Evolutionary conservation across 1,284 basidiomycete genomes (phyloP).

Genomic region (Phylloporus sp.): DNA sequence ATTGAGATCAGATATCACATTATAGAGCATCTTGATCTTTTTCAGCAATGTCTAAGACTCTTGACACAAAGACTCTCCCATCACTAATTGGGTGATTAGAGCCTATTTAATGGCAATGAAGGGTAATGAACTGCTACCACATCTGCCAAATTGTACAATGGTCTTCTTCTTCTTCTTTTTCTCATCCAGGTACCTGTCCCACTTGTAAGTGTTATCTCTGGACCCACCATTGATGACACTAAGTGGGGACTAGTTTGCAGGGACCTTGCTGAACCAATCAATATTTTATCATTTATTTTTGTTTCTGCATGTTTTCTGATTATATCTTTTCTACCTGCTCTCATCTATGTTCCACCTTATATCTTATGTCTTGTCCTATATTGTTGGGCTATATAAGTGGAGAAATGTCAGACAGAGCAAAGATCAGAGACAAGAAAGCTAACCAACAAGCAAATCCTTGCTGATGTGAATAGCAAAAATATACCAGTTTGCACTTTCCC

Average conservation of each 20-base stretch:
- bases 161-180: slow-evolving; percentile 1
- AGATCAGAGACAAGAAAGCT: neutral
- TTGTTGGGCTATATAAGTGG: neutral
- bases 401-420: neutral
- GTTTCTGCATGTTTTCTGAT: neutral
- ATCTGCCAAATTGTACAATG: slow-evolving; percentile 23
- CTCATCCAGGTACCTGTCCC: slow-evolving; percentile 7
- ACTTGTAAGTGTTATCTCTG: slow-evolving; percentile 15
- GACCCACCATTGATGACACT: slow-evolving; percentile 17
- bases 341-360: neutral
- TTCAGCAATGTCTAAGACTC: too few species aligned
- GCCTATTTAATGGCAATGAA: neutral
- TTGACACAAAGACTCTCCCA: slow-evolving; percentile 23
- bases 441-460: neutral
- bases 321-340: neutral
- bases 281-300: slow-evolving; percentile 33
- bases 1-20: too few species aligned
- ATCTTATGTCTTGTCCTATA: neutral
- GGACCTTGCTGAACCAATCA: slow-evolving; percentile 26
- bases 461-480: slow-evolving; percentile 14
- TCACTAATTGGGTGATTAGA: slow-evolving; percentile 12
- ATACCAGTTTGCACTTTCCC: neutral
- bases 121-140: slow-evolving; percentile 24
- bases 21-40: too few species aligned
- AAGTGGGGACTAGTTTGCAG: slow-evolving; percentile 26